These are phyloP conservation scores for Penicillium dipodomyicola DNA, from an alignment of 495 filamentous ascomycete species.

Conservation along the genomic window DNA sequence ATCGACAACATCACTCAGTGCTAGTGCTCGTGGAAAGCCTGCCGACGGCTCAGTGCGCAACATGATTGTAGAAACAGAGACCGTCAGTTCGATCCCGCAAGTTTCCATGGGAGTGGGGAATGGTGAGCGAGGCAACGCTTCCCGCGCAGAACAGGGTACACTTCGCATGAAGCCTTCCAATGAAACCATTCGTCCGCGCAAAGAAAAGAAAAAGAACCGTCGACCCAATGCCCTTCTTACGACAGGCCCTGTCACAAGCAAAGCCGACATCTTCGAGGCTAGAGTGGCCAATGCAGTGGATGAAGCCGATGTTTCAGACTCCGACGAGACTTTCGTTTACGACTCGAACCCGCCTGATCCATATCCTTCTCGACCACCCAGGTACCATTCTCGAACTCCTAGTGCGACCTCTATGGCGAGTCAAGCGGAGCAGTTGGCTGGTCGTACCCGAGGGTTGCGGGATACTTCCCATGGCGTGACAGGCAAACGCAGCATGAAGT, in stretches of 20 bases:
- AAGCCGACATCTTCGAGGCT: constrained; percentile 96
- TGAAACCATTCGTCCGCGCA: constrained; percentile 90
- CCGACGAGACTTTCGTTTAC: constrained; percentile 98
- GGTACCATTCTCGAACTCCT: constrained; percentile 92
- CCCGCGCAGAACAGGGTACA: constrained; percentile 62
- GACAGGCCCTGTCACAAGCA: constrained; percentile 71
- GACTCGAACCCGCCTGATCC: constrained; percentile 94
- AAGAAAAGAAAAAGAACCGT: constrained; percentile 80
- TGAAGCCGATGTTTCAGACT: constrained; percentile 89
- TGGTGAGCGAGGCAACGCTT: constrained; percentile 55
- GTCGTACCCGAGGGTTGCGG: constrained; percentile 62
- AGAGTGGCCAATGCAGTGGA: constrained; percentile 95
- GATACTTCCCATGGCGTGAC: constrained; percentile 63
- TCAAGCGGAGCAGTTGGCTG: constrained; percentile 67
- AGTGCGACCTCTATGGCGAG: constrained; percentile 90
- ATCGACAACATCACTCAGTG: constrained; percentile 50
- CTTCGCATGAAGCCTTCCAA: constrained; percentile 82
- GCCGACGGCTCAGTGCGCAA: constrained; percentile 76
- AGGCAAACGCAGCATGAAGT: constrained; percentile 96
- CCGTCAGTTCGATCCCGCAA: constrained; percentile 86
- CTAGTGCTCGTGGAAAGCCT: constrained; percentile 53
- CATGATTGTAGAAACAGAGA: constrained; percentile 98
- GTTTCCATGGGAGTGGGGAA: constrained; percentile 71
- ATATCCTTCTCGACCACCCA: constrained; percentile 64
- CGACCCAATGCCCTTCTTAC: constrained; percentile 58